Conservation (phyloP, 352 stramenopile genomes). For the Thraustochytrium sp. region DNA sequence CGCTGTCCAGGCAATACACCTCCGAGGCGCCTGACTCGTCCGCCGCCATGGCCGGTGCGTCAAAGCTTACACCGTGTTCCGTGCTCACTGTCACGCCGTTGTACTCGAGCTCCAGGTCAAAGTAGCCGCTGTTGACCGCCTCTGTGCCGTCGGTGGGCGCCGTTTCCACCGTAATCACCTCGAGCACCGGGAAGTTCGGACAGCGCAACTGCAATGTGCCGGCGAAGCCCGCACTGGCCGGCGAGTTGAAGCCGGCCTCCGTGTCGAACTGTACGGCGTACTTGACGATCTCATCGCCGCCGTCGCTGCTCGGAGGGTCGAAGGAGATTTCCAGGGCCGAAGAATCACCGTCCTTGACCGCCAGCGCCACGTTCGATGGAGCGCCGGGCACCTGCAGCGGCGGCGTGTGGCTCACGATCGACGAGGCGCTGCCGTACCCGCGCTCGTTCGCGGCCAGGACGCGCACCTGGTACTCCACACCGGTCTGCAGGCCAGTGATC, state of each 20-base stretch:
- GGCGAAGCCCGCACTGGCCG: conserved; percentile 48
- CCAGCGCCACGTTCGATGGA: conserved; percentile 65
- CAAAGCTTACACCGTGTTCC: conserved; percentile 75
- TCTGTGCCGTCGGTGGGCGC: neutral
- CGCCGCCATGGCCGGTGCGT: conserved; percentile 72
- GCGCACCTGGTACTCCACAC: conserved; percentile 61
- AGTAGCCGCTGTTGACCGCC: neutral
- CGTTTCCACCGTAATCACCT: conserved; percentile 43
- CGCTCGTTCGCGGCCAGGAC: conserved; percentile 65
- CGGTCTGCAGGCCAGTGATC: conserved; percentile 58
- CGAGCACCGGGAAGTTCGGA: conserved; percentile 42
- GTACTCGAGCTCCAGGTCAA: neutral
- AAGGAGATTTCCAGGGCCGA: conserved; percentile 73
- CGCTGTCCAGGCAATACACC: conserved; percentile 11
- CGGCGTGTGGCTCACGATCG: conserved; percentile 71
- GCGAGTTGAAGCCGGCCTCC: conserved; percentile 62
- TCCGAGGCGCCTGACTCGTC: conserved; percentile 65
- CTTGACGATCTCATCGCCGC: conserved; percentile 72
- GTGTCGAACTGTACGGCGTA: conserved; percentile 87
- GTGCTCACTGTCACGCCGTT: neutral
- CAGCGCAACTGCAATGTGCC: conserved; percentile 24
- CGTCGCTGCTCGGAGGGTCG: conserved; percentile 51
- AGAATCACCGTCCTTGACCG: conserved; percentile 66
- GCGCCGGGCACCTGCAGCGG: conserved; percentile 63
- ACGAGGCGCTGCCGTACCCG: conserved; percentile 52